Evolutionary conservation across 2,329 filamentous ascomycete species (phyloP), one percentile per base, ranked within the genome.

Genomic region (Aspergillus sclerotialis): DNA sequence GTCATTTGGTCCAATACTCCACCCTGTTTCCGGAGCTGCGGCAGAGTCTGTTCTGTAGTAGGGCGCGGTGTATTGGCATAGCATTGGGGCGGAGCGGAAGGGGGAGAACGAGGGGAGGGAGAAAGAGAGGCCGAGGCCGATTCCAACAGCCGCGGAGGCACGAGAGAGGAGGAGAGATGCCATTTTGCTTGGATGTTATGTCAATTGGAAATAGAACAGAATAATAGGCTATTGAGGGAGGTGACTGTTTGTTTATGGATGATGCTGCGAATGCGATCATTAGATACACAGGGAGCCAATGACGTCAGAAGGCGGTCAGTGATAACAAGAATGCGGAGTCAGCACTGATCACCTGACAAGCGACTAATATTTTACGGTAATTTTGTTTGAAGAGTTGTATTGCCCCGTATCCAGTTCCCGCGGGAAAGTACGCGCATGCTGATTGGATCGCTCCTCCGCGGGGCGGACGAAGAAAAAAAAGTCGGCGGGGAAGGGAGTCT

Each of bases 51-150:
- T 28, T 11, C 36, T 42, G 37, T 42, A 44, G 36, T 46, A 46
- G 2, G 53, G 53, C 10, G 55, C 44, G 10, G 33, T 40, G 42
- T 59, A 65, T 39, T 65, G 53, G 41, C 59, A 64, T 50, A 54
- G 60, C 23, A 64, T 49, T 8, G 58, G 55, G 19, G 49, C 25
- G 28, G 52, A 38, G 34, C 55, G 55, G 44, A 61, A 53, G 40
- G 53, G 58, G 12, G 55, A 60, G 28, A 52, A 44, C 4, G 60
- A 52, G 39, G 53, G 48, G 8, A 62, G 50, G 30, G 52, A 45
- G 31, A 63, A 35, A 24, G 52, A 53, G 38, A 63, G 51, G 33
- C 54, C 49, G 25, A 64, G 43, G 35, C 57, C 55, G 28, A 64
- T 44, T 24, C 58, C 57, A 27, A 64, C 44, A 31, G 54, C 38